Evolutionary conservation across 2,329 filamentous ascomycete species (phyloP).

Genomic region (Claviceps maximensis): DNA sequence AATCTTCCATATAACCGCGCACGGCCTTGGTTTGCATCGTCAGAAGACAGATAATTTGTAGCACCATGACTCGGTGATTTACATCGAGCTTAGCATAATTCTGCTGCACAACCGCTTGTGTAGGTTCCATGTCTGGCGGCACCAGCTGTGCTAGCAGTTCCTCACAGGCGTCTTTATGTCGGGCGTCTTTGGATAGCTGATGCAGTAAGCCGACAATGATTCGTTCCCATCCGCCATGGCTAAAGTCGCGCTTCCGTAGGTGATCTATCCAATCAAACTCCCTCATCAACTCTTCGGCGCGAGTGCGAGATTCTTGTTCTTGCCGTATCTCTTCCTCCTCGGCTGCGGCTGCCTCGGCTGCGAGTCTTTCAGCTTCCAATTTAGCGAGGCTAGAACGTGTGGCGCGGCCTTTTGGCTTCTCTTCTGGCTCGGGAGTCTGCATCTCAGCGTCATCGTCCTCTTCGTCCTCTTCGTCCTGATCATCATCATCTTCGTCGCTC

Average conservation of each 20-base stretch:
- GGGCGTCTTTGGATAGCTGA: conserved; percentile 66
- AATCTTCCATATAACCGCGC: conserved; percentile 80
- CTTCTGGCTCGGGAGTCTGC: conserved; percentile 58
- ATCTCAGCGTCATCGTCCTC: conserved; percentile 41
- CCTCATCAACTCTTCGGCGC: conserved; percentile 61
- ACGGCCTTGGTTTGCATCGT: conserved; percentile 77
- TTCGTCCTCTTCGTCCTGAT: conserved; percentile 39
- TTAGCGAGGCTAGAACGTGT: conserved; percentile 81
- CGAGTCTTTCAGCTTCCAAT: conserved; percentile 57
- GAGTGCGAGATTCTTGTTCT: conserved; percentile 43
- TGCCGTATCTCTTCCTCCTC: conserved; percentile 34
- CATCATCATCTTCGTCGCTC: conserved; percentile 50
- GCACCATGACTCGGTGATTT: conserved; percentile 64
- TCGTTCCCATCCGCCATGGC: conserved; percentile 79
- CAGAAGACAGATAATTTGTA: conserved; percentile 78
- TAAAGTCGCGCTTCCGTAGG: conserved; percentile 70
- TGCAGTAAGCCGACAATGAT: conserved; percentile 79
- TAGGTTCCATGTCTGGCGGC: conserved; percentile 63
- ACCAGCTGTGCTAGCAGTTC: conserved; percentile 70
- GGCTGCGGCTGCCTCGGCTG: conserved; percentile 43
- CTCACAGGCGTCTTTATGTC: conserved; percentile 60
- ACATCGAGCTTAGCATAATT: conserved; percentile 69
- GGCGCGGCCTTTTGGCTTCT: conserved; percentile 52
- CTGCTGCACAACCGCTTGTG: conserved; percentile 55
- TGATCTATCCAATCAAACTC: conserved; percentile 76